phyloP scores from a whole-genome alignment of 164 flowering plant species.

The Taxillus chinensis region DNA sequence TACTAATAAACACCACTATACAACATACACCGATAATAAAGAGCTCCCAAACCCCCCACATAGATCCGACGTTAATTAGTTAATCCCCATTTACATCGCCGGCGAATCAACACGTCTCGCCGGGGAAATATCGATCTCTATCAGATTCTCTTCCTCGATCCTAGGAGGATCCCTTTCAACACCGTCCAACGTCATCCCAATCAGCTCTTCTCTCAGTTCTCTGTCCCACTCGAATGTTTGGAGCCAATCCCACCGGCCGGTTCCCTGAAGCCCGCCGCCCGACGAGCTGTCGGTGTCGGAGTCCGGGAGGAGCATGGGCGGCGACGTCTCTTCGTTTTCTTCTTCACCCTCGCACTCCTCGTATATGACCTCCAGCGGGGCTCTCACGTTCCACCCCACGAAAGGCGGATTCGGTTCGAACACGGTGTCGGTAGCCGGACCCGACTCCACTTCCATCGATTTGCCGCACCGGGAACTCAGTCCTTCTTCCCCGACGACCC shows the following conservation, averaged over 20 bases:
- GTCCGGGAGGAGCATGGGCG: conserved; percentile 51
- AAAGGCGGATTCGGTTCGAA: conserved; percentile 15
- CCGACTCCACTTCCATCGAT: neutral
- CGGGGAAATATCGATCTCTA: conserved; percentile 63
- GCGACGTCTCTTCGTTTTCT: conserved; percentile 24
- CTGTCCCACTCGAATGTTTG: conserved; percentile 48
- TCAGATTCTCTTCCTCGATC: conserved; percentile 60
- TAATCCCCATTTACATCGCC: neutral
- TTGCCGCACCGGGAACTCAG: neutral
- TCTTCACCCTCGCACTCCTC: conserved; percentile 62
- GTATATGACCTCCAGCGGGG: conserved; percentile 77
- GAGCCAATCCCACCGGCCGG: conserved; percentile 30
- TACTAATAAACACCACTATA: no score
- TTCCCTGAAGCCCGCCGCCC: conserved; percentile 26
- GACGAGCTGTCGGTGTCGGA: conserved; percentile 51
- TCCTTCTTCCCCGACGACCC: neutral
- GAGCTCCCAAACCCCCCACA: no score
- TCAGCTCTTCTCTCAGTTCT: conserved; percentile 43
- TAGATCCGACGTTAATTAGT: no score
- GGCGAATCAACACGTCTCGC: conserved; percentile 4
- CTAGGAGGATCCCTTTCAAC: conserved; percentile 5
- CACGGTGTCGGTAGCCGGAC: conserved; percentile 5
- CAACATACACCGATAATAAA: no score
- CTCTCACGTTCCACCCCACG: conserved; percentile 58
- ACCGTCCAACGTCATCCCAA: conserved; percentile 43